A percentile compares a stretch with the other conserved stretches of the same genome.
Conservation (phyloP, 148 eudicot genomes). For the Rhododendron ovatum region DNA sequence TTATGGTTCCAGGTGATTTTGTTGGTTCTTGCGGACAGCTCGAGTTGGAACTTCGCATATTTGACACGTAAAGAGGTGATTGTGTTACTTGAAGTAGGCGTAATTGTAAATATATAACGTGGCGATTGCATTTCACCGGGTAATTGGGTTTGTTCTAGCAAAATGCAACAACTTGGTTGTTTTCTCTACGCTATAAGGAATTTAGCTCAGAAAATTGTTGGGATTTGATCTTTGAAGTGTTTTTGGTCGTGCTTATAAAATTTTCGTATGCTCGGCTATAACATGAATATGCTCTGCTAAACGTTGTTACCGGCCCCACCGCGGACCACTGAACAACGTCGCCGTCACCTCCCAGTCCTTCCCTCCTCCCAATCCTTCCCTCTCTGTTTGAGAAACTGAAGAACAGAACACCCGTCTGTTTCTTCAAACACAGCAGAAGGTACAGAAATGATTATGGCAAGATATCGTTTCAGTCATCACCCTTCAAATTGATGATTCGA, state of each 20-base stretch:
- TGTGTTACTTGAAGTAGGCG: too few relatives aligned
- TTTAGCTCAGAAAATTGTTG: not conserved
- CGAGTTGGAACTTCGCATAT: not conserved
- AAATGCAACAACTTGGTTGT: not conserved
- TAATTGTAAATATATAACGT: too few relatives aligned
- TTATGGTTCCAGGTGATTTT: not conserved
- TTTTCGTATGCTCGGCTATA: too few relatives aligned
- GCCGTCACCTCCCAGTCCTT: too few relatives aligned
- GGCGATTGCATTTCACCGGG: not conserved
- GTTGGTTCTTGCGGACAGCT: not conserved
- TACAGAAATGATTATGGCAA: slow-evolving; percentile 42
- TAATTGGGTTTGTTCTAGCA: not conserved
- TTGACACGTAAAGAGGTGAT: not conserved
- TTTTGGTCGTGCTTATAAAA: too few relatives aligned
- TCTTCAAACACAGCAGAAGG: slow-evolving; percentile 13
- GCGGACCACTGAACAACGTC: too few relatives aligned
- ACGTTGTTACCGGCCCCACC: too few relatives aligned
- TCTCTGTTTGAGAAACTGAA: not conserved
- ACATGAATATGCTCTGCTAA: too few relatives aligned
- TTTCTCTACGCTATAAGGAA: not conserved
- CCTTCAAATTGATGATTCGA: slow-evolving; percentile 57
- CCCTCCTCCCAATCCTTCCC: too few relatives aligned
- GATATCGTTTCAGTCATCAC: slow-evolving; percentile 91
- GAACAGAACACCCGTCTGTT: slow-evolving; percentile 15
- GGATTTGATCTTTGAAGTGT: not conserved